Percentiles rank a stretch among this genome's conserved stretches.
phyloP scores from a whole-genome alignment of 208 protist species.

The Blastocrithidia nonstop region DNA sequence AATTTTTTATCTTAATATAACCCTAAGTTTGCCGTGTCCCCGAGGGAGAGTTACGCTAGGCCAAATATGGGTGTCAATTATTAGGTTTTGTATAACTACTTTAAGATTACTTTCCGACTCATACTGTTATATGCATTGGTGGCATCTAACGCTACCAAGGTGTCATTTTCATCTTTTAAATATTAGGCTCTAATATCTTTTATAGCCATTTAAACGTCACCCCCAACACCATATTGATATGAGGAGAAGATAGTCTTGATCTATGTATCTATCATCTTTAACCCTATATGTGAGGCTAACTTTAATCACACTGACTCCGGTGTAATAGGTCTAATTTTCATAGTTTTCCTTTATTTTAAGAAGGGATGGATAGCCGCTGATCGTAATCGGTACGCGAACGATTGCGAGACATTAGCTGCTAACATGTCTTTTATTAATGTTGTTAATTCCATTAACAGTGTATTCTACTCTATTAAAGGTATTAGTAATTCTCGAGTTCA shows the following conservation, averaged over 20 bases:
- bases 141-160: conserved; percentile 12
- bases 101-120: neutral
- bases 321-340: conserved; percentile 14
- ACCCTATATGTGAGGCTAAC: conserved; percentile 7
- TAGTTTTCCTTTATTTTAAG: conserved; percentile 3
- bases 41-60: conserved; percentile 7
- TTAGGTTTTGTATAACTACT: conserved; percentile 1
- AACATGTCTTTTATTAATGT: conserved; percentile 10
- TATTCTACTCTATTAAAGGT: conserved; percentile 6
- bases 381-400: conserved; percentile 6
- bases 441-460: conserved; percentile 5
- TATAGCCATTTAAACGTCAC: conserved; percentile 8
- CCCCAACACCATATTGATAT: conserved; percentile 10
- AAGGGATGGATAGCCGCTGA: conserved; percentile 10
- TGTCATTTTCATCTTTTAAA: neutral
- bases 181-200: conserved; percentile 1
- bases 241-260: neutral
- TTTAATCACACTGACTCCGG: conserved; percentile 14
- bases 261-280: conserved; percentile 1
- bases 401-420: conserved; percentile 3
- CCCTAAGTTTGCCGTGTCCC: conserved; percentile 2
- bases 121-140: conserved; percentile 18
- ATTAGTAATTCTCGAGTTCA: conserved; percentile 11
- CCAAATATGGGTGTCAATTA: conserved; percentile 6
- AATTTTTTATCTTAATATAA: conserved; percentile 10